Evolutionary conservation across 192 early-diverging fungal genomes (phyloP).

Genomic region (Backusella westeae): DNA sequence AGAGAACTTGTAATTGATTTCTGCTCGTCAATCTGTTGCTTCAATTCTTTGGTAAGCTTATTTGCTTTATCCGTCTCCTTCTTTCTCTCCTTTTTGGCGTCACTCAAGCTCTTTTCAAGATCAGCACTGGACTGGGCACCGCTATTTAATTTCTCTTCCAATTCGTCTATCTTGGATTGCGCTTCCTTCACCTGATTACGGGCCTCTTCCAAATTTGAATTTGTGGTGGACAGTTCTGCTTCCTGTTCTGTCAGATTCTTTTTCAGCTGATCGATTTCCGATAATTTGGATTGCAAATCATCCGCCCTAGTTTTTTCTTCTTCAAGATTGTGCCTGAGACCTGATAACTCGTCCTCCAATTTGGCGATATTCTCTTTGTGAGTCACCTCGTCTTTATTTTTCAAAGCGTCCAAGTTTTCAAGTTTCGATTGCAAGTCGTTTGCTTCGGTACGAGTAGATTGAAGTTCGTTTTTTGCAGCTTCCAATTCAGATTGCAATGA

Average conservation of each 20-base stretch:
- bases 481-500: not conserved
- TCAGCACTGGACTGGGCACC: not conserved
- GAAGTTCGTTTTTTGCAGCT: not conserved
- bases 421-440: not conserved
- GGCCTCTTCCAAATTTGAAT: not conserved
- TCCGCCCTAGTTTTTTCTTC: not conserved
- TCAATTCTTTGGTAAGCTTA: not conserved
- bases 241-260: not conserved
- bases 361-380: not conserved
- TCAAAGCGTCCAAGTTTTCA: not conserved
- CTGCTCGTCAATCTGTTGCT: not conserved
- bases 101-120: not conserved
- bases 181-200: not conserved
- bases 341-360: not conserved
- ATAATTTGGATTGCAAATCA: not conserved
- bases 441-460: not conserved
- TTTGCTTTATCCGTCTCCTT: not conserved
- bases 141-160: not conserved
- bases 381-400: not conserved
- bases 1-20: not conserved
- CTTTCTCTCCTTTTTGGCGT: not conserved
- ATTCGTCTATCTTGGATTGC: not conserved
- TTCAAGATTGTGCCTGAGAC: not conserved
- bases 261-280: not conserved
- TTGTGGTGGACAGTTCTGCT: not conserved